Evolutionary conservation across 306 rosid genomes (phyloP), one percentile per base, ranked within the genome.

Genomic region (Crotalaria pallida): DNA sequence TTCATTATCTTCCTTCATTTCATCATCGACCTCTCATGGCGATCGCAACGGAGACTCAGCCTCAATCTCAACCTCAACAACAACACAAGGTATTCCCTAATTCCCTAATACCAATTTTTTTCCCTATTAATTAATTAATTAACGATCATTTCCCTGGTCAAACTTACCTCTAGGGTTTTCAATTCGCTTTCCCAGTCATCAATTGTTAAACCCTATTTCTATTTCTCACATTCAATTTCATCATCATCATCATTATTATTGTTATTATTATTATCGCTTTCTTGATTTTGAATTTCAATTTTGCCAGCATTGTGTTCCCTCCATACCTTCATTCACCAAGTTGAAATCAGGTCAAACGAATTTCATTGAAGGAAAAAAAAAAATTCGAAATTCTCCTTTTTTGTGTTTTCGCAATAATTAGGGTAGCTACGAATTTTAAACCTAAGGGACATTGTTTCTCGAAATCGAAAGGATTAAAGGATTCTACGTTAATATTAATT

Each of bases 21-120:
- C 58, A 21, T 21, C 70, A 45, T 21, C 65, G 24, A 41, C 2
- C 4, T 24, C 61, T 2, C 41, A 94, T 95, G 99, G 96, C 96
- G 75, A 83, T 89, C 55, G 88, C 90, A 33, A 52, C 92, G 33
- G 99, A 95, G 80, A 77, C 56, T 3, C 89, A 80, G 27, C 58
- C 77, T n/a, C 93, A 77, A 52, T 82, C 70, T 21, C 96, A 82
- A 34, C 45, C 69, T 2, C 85, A 77, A 2, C 57, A 58, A 22
- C 77, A 64, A 55, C 79, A 85, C 72, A 84, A 86, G 97, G 98
- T 88, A 61, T 48, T 15, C 36, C 6, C 12, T 8, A 10, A 13
- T 21, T 3, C 41, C 11, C 7, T 26, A 7, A 6, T 8, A 52
- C 21, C 7, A 34, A 8, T 18, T 1, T 36, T 3, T 24, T 8